phyloP scores from a whole-genome alignment of 148 eudicot genomes.

The Persicaria maculosa region DNA sequence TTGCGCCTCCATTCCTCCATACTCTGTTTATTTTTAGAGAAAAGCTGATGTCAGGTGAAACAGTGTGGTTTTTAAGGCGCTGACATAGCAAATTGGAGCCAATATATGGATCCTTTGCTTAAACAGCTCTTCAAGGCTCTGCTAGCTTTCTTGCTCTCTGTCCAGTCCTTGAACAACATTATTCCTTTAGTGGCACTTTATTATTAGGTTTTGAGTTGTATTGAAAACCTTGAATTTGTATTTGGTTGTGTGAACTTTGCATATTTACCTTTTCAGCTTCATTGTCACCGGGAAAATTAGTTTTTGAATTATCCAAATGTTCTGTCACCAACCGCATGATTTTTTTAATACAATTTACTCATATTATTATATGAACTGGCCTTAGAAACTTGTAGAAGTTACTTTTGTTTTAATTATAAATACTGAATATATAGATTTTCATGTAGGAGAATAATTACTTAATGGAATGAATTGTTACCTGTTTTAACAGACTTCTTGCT shows the following conservation, averaged over 20 bases:
- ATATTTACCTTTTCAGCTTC: too few species aligned
- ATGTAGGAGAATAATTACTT: not conserved
- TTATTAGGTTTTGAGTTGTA: too few species aligned
- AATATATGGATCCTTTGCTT: not conserved
- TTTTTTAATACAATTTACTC: too few species aligned
- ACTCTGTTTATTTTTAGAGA: not conserved
- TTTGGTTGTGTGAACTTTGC: too few species aligned
- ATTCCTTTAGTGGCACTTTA: not conserved
- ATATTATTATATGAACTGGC: too few species aligned
- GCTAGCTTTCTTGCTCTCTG: not conserved
- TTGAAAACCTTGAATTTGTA: too few species aligned
- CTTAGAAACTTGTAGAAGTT: not conserved
- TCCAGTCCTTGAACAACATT: not conserved
- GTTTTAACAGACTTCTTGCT: conserved; percentile 46
- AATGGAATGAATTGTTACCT: not conserved
- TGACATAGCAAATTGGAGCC: not conserved
- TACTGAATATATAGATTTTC: not conserved
- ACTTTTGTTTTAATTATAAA: not conserved
- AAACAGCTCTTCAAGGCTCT: too few species aligned
- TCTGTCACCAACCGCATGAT: too few species aligned
- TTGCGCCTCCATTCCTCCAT: not conserved
- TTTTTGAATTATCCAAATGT: too few species aligned
- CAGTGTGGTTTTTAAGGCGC: not conserved
- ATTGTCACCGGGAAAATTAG: too few species aligned
- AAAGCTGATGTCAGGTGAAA: not conserved